Percentiles rank a stretch among this genome's conserved stretches.
These are phyloP conservation scores for Beauveria pseudobassiana DNA, from an alignment of 2,329 filamentous ascomycete genomes.

Conservation along the genomic window DNA sequence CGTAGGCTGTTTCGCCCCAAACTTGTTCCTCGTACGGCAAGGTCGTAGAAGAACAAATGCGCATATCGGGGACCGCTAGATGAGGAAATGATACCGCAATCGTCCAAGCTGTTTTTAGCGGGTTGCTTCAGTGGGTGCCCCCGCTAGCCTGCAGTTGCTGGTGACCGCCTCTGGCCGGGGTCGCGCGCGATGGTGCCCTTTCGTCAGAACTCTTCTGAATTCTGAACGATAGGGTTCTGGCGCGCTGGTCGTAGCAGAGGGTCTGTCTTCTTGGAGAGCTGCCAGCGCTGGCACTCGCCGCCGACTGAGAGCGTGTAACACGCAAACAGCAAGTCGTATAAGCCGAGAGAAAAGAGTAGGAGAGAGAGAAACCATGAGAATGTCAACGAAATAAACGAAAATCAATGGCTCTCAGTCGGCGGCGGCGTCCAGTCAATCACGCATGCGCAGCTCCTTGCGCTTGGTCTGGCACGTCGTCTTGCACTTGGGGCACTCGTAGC, in stretches of 20 bases:
- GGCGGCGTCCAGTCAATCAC: slow-evolving; percentile 13
- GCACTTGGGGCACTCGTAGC: slow-evolving; percentile 41
- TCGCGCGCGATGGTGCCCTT: not conserved
- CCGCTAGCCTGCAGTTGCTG: not conserved
- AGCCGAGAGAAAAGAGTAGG: not conserved
- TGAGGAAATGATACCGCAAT: not conserved
- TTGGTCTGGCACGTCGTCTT: slow-evolving; percentile 38
- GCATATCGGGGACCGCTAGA: too few relatives aligned
- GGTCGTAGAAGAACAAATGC: too few relatives aligned
- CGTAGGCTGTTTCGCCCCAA: slow-evolving; percentile 2
- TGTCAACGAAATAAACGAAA: not conserved
- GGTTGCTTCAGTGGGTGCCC: not conserved
- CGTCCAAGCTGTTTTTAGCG: not conserved
- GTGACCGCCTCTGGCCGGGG: not conserved
- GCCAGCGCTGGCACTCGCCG: not conserved
- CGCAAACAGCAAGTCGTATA: not conserved
- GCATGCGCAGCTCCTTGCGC: slow-evolving; percentile 29
- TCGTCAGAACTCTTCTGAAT: not conserved
- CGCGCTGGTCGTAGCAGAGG: too few relatives aligned
- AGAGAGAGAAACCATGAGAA: not conserved
- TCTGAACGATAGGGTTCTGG: too few relatives aligned
- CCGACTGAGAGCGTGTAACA: slow-evolving; percentile 5
- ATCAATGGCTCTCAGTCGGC: not conserved
- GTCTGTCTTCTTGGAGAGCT: not conserved
- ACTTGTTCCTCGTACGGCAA: not conserved